These are phyloP conservation scores for Suillus discolor DNA, from an alignment of 768 basidiomycete genomes.

Conservation along the genomic window DNA sequence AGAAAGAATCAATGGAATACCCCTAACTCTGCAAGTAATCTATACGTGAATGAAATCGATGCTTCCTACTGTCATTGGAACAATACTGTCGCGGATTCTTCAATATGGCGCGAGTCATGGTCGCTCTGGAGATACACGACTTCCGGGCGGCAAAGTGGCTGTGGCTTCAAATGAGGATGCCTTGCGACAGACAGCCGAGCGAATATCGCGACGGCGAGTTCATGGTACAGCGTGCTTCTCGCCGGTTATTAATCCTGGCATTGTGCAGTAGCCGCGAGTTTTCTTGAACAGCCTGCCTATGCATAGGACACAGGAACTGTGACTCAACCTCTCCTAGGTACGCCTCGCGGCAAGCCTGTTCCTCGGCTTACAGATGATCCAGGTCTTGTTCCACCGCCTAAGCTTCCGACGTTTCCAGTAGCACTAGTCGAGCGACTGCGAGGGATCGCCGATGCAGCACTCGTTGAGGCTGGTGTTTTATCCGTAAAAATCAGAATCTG, in stretches of 20 bases:
- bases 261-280: background rate
- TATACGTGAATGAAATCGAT: background rate
- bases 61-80: background rate
- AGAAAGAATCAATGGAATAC: too few relatives aligned
- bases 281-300: background rate
- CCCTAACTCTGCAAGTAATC: background rate
- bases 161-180: background rate
- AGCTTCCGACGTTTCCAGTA: conserved; percentile 22
- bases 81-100: background rate
- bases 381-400: conserved; percentile 23
- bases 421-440: conserved; percentile 31
- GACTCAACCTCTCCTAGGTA: conserved; percentile 25
- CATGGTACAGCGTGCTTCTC: too few relatives aligned
- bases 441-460: conserved; percentile 16
- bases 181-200: background rate
- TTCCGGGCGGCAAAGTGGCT: background rate
- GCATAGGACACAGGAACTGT: background rate
- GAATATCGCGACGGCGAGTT: background rate
- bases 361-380: conserved; percentile 27
- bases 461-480: conserved; percentile 15
- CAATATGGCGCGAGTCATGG: background rate
- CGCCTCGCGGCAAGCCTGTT: conserved; percentile 27
- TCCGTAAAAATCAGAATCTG: background rate
- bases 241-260: background rate
- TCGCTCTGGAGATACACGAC: background rate